Evolutionary conservation across 768 basidiomycete species (phyloP).

Genomic region (Pholiota microspora): DNA sequence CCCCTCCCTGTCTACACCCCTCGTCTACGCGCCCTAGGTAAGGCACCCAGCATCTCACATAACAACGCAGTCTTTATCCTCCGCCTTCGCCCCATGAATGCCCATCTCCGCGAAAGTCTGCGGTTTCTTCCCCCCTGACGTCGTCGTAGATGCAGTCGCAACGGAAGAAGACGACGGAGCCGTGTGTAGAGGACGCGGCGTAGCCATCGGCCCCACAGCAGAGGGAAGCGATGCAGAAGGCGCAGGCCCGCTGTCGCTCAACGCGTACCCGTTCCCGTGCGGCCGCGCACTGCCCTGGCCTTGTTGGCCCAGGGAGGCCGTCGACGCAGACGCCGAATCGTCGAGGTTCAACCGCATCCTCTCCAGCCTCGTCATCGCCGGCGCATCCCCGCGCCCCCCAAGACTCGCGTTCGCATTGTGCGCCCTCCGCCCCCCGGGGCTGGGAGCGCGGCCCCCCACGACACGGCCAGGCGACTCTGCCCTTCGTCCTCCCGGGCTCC

Average conservation of each 20-base stretch:
- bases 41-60: too few relatives aligned
- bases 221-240: slow-evolving; percentile 5
- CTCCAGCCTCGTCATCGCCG: slow-evolving; percentile 15
- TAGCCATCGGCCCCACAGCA: slow-evolving; percentile 21
- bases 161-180: too few relatives aligned
- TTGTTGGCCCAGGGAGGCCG: background rate
- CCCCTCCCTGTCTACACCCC: too few relatives aligned
- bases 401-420: background rate
- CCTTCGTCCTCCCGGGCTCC: slow-evolving; percentile 6
- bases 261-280: background rate
- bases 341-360: slow-evolving; percentile 20
- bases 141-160: background rate
- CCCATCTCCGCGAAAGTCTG: slow-evolving; percentile 96
- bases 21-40: too few relatives aligned
- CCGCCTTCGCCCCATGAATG: slow-evolving; percentile 70
- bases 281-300: background rate
- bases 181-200: slow-evolving; percentile 3
- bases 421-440: background rate
- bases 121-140: slow-evolving; percentile 34
- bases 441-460: slow-evolving; percentile 8
- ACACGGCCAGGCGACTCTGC: slow-evolving; percentile 1
- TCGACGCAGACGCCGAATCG: slow-evolving; percentile 5
- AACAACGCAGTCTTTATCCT: slow-evolving; percentile 82
- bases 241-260: background rate
- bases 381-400: background rate